A percentile compares a stretch with the other conserved stretches of the same genome.
These are phyloP conservation scores for Geotrichum phurueaensis DNA, from an alignment of 1,139 yeast genomes.

Conservation along the genomic window DNA sequence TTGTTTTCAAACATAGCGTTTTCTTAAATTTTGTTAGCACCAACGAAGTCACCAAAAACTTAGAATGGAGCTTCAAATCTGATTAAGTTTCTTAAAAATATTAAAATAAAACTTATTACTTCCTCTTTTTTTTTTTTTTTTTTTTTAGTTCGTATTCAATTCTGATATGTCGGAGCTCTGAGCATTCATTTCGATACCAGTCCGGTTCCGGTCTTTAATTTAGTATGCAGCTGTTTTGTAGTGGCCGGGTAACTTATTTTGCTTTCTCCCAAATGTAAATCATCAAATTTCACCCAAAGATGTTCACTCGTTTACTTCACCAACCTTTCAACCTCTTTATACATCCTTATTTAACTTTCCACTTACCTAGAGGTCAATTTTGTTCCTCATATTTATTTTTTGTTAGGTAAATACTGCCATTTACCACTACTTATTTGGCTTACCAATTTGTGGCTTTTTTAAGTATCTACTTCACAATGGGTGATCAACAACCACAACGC, in stretches of 20 bases:
- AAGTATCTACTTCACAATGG: constrained; percentile 16
- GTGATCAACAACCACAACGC: constrained; percentile 18
- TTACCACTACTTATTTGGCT: background rate
- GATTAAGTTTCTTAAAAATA: too few relatives aligned
- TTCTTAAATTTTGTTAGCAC: too few relatives aligned
- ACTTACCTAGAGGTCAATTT: background rate
- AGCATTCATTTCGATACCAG: too few relatives aligned
- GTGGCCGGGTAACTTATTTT: background rate
- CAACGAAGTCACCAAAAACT: too few relatives aligned
- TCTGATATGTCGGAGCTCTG: too few relatives aligned
- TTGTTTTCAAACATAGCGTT: too few relatives aligned
- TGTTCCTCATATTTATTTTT: background rate
- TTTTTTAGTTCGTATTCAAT: too few relatives aligned
- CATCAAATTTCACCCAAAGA: background rate
- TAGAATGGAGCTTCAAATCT: too few relatives aligned
- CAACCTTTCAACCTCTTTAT: background rate
- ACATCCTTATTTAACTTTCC: background rate
- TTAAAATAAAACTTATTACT: too few relatives aligned
- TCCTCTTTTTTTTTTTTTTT: too few relatives aligned
- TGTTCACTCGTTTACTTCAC: background rate
- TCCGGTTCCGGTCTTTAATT: background rate
- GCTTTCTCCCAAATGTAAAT: background rate
- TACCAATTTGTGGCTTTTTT: background rate
- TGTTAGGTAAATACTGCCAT: background rate
- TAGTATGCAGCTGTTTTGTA: background rate